A percentile compares a stretch with the other conserved stretches of the same genome.
Conservation (phyloP, 2,329 filamentous ascomycete species). For the Apiospora rasikravindrae region DNA sequence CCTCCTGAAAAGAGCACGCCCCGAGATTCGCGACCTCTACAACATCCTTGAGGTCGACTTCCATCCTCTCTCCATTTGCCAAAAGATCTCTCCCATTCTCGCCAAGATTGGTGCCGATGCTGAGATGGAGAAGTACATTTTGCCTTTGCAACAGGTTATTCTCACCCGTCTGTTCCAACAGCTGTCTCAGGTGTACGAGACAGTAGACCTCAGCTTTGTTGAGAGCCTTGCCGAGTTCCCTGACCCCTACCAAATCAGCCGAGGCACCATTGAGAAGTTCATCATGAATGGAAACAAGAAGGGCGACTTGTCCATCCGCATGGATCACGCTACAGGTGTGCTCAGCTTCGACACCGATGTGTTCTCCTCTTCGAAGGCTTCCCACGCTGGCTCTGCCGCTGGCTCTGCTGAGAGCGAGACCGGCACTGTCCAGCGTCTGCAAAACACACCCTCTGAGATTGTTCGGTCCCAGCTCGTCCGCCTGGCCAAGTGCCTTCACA, state of each 20-base stretch:
- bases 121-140: constrained; percentile 97
- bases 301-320: constrained; percentile 93
- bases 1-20: constrained; percentile 86
- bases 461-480: constrained; percentile 93
- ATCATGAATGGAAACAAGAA: constrained; percentile 99
- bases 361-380: constrained; percentile 94
- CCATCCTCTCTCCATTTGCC: constrained; percentile 97
- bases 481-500: constrained; percentile 86
- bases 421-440: constrained; percentile 88
- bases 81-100: constrained; percentile 97
- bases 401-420: constrained; percentile 88
- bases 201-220: constrained; percentile 92
- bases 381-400: constrained; percentile 80
- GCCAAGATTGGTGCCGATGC: constrained; percentile 90
- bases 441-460: constrained; percentile 98
- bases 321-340: constrained; percentile 93
- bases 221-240: constrained; percentile 94
- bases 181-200: constrained; percentile 98
- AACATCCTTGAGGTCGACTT: constrained; percentile 99
- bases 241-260: constrained; percentile 90
- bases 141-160: constrained; percentile 96
- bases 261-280: constrained; percentile 96
- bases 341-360: constrained; percentile 98
- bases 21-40: constrained; percentile 96
- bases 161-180: constrained; percentile 98